phyloP scores from a whole-genome alignment of 2,329 filamentous ascomycete genomes.

The Calonectria montana region DNA sequence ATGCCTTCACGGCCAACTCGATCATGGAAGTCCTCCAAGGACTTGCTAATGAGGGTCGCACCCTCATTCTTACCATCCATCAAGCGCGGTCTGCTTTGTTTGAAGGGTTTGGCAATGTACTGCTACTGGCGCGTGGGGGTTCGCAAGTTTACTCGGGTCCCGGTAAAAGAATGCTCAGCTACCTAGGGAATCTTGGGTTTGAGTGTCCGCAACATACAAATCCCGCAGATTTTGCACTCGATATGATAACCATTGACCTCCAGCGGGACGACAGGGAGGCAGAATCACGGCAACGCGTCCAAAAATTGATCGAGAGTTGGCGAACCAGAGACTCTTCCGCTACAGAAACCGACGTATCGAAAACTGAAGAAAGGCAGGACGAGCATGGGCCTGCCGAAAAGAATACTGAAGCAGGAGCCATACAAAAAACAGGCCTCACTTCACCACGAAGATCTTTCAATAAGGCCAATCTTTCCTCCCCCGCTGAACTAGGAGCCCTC shows the following conservation, averaged over 20 bases:
- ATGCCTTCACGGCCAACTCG: constrained; percentile 81
- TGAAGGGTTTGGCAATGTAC: constrained; percentile 75
- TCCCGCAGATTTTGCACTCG: constrained; percentile 81
- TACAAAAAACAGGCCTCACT: constrained; percentile 4
- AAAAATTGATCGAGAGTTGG: constrained; percentile 71
- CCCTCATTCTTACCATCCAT: constrained; percentile 81
- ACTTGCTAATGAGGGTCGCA: constrained; percentile 78
- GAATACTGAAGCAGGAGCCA: neutral
- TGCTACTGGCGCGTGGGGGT: constrained; percentile 78
- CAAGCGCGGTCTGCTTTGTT: constrained; percentile 82
- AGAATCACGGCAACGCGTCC: constrained; percentile 71
- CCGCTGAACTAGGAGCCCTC: constrained; percentile 78
- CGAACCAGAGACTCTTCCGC: constrained; percentile 22
- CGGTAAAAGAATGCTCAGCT: constrained; percentile 71
- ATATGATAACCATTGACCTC: constrained; percentile 81
- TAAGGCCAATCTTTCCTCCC: constrained; percentile 67
- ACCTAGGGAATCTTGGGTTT: constrained; percentile 71
- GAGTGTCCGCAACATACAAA: constrained; percentile 77
- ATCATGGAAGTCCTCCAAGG: constrained; percentile 80
- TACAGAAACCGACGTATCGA: constrained; percentile 41
- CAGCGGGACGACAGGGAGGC: constrained; percentile 73
- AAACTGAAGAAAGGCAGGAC: constrained; percentile 31
- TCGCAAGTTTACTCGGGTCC: constrained; percentile 75
- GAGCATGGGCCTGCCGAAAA: neutral
- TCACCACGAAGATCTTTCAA: constrained; percentile 55